Evolutionary conservation across 495 filamentous ascomycete species (phyloP).

Genomic region (Neurospora sp.): DNA sequence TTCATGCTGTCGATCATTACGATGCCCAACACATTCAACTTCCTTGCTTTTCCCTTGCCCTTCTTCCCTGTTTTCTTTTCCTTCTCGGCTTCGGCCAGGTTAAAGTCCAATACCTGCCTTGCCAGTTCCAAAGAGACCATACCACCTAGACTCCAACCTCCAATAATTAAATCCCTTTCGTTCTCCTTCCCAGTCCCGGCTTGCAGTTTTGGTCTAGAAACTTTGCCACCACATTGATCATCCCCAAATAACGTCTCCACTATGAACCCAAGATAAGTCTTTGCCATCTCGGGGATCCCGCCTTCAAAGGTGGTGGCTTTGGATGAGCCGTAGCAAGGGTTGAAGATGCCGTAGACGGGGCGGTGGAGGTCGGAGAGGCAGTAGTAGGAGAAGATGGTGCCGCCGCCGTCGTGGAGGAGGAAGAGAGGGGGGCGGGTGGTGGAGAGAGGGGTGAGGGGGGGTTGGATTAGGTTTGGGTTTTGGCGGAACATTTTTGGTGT

Average conservation of each 20-base stretch:
- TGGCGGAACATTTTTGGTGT: conserved; percentile 10
- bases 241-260: conserved; percentile 8
- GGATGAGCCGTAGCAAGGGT: conserved; percentile 21
- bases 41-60: neutral
- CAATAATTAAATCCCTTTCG: conserved; percentile 12
- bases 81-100: neutral
- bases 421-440: conserved; percentile 18
- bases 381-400: conserved; percentile 31
- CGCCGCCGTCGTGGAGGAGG: conserved; percentile 35
- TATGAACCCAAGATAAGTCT: conserved; percentile 20
- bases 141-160: conserved; percentile 38
- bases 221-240: conserved; percentile 15
- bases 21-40: conserved; percentile 26
- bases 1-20: conserved; percentile 36
- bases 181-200: neutral
- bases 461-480: conserved; percentile 21
- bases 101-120: conserved; percentile 9
- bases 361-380: conserved; percentile 23
- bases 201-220: conserved; percentile 1
- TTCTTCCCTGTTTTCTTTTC: neutral
- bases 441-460: neutral
- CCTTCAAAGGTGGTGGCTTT: conserved; percentile 15
- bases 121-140: conserved; percentile 31
- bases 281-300: conserved; percentile 28
- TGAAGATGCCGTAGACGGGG: conserved; percentile 26